Evolutionary conservation across 441 rosid genomes (phyloP), one percentile per base, ranked within the genome.

Genomic region (Oxalis stricta): DNA sequence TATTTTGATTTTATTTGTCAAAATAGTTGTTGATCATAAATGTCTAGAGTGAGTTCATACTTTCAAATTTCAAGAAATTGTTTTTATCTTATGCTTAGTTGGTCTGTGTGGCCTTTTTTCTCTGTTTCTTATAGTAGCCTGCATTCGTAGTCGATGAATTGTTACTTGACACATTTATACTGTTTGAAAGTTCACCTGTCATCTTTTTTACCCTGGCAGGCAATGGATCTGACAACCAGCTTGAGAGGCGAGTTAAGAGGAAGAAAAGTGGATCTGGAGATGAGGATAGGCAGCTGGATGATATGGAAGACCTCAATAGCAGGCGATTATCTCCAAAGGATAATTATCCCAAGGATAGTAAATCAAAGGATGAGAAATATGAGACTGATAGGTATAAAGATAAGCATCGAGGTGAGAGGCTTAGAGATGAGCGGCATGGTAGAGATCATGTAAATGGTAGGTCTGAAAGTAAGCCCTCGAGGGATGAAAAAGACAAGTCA

Each of bases 161-260:
- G n/a, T n/a, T n/a, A n/a, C n/a, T n/a, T n/a, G n/a, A n/a, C n/a
- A n/a, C n/a, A n/a, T n/a, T n/a, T n/a, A n/a, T n/a, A n/a, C n/a
- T n/a, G n/a, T n/a, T n/a, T n/a, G n/a, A n/a, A n/a, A n/a, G n/a
- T n/a, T n/a, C n/a, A n/a, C n/a, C n/a, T n/a, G n/a, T n/a, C n/a
- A n/a, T n/a, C n/a, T n/a, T n/a, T n/a, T n/a, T n/a, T n/a, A n/a
- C n/a, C n/a, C n/a, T n/a, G n/a, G n/a, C n/a, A n/a, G n/a, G n/a
- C n/a, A n/a, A n/a, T 28, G 88, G 76, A 38, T 33, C 66, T 0
- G 88, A 86, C 30, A 81, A 49, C 58, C 66, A 56, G 44, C 45
- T 53, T 44, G 95, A 82, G 53, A 76, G 74, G 44, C 77, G 77
- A 29, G 62, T 47, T 47, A 70, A 82, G 76, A 86, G 71, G 58